phyloP scores from a whole-genome alignment of 257 asterid genomes.

The Cordia subcordata region DNA sequence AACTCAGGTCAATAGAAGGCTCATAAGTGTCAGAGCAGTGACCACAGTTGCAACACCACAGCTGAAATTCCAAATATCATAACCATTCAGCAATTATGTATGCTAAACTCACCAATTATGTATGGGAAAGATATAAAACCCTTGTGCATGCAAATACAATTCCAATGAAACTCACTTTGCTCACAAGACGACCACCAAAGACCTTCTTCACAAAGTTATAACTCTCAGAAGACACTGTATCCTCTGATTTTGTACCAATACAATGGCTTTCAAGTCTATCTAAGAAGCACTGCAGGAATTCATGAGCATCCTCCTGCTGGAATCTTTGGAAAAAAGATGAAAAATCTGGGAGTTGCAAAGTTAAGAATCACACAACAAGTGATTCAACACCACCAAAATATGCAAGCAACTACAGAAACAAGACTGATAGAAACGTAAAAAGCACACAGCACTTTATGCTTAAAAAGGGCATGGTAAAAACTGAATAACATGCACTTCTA shows the following conservation, averaged over 20 bases:
- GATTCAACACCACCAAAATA: not conserved
- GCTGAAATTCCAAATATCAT: conserved; percentile 46
- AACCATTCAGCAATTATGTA: too few relatives aligned
- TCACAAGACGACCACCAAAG: conserved; percentile 79
- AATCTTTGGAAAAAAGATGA: conserved; percentile 53
- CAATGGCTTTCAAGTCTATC: conserved; percentile 58
- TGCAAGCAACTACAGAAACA: not conserved
- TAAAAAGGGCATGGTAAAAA: too few relatives aligned
- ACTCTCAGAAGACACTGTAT: conserved; percentile 16
- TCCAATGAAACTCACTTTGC: conserved; percentile 43
- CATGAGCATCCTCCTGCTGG: conserved; percentile 92
- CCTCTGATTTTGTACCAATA: conserved; percentile 15
- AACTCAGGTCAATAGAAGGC: conserved; percentile 73
- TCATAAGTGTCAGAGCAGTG: conserved; percentile 81
- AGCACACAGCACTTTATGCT: too few relatives aligned
- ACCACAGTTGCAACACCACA: conserved; percentile 77
- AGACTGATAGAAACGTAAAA: too few relatives aligned
- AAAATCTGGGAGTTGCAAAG: conserved; percentile 47
- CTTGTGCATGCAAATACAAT: not conserved
- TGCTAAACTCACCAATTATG: not conserved
- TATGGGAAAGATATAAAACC: not conserved
- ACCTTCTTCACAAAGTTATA: conserved; percentile 58
- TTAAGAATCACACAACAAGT: conserved; percentile 37
- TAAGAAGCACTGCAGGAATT: conserved; percentile 79
- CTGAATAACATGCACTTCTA: too few relatives aligned